A percentile compares a stretch with the other conserved stretches of the same genome.
Evolutionary conservation across 1,284 basidiomycete species (phyloP).

Genomic region (Agaricales sp.): DNA sequence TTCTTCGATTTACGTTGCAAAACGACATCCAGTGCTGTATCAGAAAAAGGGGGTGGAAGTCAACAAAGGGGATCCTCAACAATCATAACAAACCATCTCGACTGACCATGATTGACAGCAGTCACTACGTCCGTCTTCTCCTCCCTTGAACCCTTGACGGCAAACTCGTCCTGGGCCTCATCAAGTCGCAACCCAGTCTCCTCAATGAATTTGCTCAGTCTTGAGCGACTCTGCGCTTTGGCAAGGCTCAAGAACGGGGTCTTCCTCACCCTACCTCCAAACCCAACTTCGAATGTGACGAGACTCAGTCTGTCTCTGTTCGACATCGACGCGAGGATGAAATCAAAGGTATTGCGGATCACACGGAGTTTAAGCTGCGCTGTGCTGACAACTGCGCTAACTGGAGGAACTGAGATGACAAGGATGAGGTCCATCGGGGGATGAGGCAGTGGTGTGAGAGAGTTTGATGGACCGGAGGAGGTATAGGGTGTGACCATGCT

Average conservation of each 20-base stretch:
- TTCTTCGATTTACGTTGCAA: constrained; percentile 90
- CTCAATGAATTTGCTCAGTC: constrained; percentile 72
- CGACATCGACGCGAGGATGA: constrained; percentile 68
- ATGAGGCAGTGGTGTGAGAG: constrained; percentile 70
- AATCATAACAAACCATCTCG: constrained; percentile 3
- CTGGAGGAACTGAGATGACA: constrained; percentile 79
- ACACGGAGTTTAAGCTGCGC: constrained; percentile 79
- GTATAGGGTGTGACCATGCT: constrained; percentile 65
- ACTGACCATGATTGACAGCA: constrained; percentile 82
- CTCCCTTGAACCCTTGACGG: constrained; percentile 69
- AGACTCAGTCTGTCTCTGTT: constrained; percentile 73
- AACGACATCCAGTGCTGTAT: constrained; percentile 78
- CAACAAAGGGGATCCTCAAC: neutral
- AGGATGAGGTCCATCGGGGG: constrained; percentile 88
- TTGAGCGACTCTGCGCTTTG: constrained; percentile 52
- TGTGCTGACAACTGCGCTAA: constrained; percentile 61
- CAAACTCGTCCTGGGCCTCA: constrained; percentile 58
- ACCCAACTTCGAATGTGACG: constrained; percentile 83
- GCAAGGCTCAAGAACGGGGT: constrained; percentile 81
- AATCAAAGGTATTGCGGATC: constrained; percentile 78
- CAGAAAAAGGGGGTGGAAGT: too few species aligned
- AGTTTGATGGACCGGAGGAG: constrained; percentile 68
- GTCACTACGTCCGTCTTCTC: constrained; percentile 95
- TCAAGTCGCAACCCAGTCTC: constrained; percentile 17
- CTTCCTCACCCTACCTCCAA: constrained; percentile 70